Evolutionary conservation across 257 asterid species (phyloP), one percentile per base, ranked within the genome.

Genomic region (Fraxinus anomala): DNA sequence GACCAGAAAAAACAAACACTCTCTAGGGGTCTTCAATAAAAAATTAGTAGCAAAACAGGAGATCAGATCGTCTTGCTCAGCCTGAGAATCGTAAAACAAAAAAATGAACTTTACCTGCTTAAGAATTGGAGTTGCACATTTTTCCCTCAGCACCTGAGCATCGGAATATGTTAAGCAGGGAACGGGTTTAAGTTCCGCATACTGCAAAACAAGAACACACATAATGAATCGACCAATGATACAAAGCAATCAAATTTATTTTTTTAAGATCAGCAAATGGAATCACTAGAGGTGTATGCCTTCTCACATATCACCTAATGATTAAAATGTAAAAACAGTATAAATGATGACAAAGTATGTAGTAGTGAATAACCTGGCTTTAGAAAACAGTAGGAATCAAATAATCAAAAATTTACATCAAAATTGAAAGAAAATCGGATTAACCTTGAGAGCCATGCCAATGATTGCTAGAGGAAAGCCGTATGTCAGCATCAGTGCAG

Each of bases 371-470:
- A n/a, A 56, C 19, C 31, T 42, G 17, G 73, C 59, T 61, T 33
- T 19, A 21, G 11, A 30, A 24, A 23, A 9, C 31, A 65, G 14
- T 12, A 39, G 26, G 65, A 68, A 73, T 42, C 11, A 6, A 31
- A 21, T 6, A 39, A 21, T 54, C 14, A 68, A 40, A 40, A 44
- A 47, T 19, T 73, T 44, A 49, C n/a, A 42, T 19, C 30, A 34
- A 68, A 68, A 30, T 26, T 70, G 23, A 47, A 39, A 51, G 81
- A 23, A 68, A 61, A 23, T 7, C 2, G 6, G 14, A 68, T 49
- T 80, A 83, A 96, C 99, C 98, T 96, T 96, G 81, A 96, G 92
- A 86, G 99, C 99, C 99, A 96, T 96, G 88, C 99, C 99, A 49
- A 96, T 93, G 34, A 96, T 92, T 51, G 97, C 92, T 17, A 96